Evolutionary conservation across 1,284 basidiomycete genomes (phyloP).

Genomic region (Naganishia sp.): DNA sequence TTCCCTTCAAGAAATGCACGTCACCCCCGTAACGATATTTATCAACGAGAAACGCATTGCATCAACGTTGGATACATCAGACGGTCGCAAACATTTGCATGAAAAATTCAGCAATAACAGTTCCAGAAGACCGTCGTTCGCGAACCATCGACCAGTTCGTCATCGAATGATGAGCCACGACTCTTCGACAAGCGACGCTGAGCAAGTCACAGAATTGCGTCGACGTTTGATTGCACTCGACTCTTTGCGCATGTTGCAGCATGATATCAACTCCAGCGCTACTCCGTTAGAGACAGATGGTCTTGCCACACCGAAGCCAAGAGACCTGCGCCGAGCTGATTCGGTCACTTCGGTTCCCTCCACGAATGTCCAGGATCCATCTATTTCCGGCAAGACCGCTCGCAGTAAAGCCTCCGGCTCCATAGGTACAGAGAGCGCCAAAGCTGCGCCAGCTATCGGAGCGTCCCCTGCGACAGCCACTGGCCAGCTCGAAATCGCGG

Average conservation of each 20-base stretch:
- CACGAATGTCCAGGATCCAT: conserved; percentile 24
- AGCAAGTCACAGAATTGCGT: conserved; percentile 47
- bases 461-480: conserved; percentile 74
- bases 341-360: conserved; percentile 24
- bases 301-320: conserved; percentile 38
- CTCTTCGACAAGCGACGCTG: conserved; percentile 40
- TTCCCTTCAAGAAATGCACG: conserved; percentile 73
- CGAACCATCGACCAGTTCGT: conserved; percentile 34
- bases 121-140: conserved; percentile 48
- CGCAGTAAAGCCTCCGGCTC: conserved; percentile 21
- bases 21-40: conserved; percentile 95
- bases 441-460: conserved; percentile 79
- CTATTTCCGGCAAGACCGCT: conserved; percentile 5
- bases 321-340: conserved; percentile 1
- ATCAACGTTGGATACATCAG: not conserved
- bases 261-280: conserved; percentile 4
- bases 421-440: conserved; percentile 64
- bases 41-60: conserved; percentile 59
- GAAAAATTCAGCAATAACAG: conserved; percentile 2
- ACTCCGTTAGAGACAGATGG: conserved; percentile 46
- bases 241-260: conserved; percentile 5
- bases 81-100: not conserved
- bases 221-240: conserved; percentile 46
- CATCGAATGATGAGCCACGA: conserved; percentile 24
- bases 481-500: conserved; percentile 71